phyloP scores from a whole-genome alignment of 306 rosid species.

The Luffa acutangula region DNA sequence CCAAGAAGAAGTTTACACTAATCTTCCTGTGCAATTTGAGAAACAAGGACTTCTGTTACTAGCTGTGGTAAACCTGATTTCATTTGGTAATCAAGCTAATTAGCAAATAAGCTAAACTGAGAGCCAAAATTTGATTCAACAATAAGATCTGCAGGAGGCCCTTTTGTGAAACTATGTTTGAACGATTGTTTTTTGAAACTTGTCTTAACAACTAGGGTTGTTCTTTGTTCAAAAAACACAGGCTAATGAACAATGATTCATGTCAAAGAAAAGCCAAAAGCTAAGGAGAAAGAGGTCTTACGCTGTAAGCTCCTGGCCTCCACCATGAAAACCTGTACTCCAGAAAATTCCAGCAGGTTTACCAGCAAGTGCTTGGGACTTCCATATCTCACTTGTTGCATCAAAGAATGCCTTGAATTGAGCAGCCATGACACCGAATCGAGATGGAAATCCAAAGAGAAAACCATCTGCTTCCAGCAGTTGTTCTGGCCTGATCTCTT shows the following conservation, averaged over 20 bases:
- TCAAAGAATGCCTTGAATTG: constrained; percentile 82
- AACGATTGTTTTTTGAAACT: background rate
- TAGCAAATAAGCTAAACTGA: background rate
- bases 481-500: constrained; percentile 74
- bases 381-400: constrained; percentile 57
- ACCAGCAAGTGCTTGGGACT: constrained; percentile 80
- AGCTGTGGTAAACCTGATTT: background rate
- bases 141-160: background rate
- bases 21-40: background rate
- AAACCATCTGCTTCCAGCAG: constrained; percentile 80
- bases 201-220: background rate
- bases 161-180: background rate
- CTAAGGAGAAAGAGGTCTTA: constrained; percentile 23
- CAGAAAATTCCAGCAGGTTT: constrained; percentile 96
- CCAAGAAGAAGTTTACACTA: background rate
- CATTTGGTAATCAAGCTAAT: background rate
- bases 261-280: background rate
- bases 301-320: constrained; percentile 97
- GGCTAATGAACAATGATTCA: background rate
- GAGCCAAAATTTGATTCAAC: background rate
- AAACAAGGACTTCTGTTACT: background rate
- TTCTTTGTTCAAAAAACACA: background rate
- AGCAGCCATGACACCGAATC: constrained; percentile 92
- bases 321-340: constrained; percentile 95
- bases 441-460: constrained; percentile 87